Conservation (phyloP, 2,329 filamentous ascomycete genomes). For the Nannizzia gypsea region DNA sequence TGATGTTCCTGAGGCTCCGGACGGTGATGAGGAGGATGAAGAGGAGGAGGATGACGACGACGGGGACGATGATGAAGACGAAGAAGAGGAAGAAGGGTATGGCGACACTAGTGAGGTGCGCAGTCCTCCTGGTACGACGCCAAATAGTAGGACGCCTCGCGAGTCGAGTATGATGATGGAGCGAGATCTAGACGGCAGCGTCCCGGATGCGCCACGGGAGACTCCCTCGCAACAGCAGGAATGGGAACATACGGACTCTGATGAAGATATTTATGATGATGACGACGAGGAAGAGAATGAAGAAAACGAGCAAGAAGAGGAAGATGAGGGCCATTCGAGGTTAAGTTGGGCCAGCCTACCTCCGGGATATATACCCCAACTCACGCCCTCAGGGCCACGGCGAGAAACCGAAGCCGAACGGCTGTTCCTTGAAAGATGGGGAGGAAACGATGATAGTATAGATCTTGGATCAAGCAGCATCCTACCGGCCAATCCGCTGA, state of each 20-base stretch:
- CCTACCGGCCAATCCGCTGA: conserved; percentile 21
- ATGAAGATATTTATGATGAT: conserved; percentile 46
- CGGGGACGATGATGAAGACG: conserved; percentile 47
- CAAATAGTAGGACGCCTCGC: not conserved
- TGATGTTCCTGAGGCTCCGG: conserved; percentile 7
- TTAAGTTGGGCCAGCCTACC: conserved; percentile 17
- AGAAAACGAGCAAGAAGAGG: conserved; percentile 15
- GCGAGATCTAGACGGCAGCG: conserved; percentile 58
- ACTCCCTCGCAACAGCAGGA: conserved; percentile 40
- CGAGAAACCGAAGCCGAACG: conserved; percentile 31
- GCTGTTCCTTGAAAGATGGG: conserved; percentile 30
- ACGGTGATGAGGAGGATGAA: conserved; percentile 22
- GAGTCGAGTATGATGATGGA: conserved; percentile 39
- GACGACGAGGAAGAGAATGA: conserved; percentile 32
- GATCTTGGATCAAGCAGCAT: conserved; percentile 24
- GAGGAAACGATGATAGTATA: conserved; percentile 24
- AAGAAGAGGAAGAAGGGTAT: conserved; percentile 45
- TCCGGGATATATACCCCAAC: conserved; percentile 19
- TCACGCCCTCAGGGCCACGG: conserved; percentile 15
- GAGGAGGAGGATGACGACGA: conserved; percentile 28
- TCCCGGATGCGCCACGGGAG: conserved; percentile 41
- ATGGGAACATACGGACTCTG: conserved; percentile 70
- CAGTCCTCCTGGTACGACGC: too few relatives aligned
- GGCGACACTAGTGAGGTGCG: conserved; percentile 47
- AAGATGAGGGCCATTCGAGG: conserved; percentile 7